Evolutionary conservation across 2,329 filamentous ascomycete species (phyloP), one percentile per base, ranked within the genome.

Genomic region (Sclerotinia sclerotiorum): DNA sequence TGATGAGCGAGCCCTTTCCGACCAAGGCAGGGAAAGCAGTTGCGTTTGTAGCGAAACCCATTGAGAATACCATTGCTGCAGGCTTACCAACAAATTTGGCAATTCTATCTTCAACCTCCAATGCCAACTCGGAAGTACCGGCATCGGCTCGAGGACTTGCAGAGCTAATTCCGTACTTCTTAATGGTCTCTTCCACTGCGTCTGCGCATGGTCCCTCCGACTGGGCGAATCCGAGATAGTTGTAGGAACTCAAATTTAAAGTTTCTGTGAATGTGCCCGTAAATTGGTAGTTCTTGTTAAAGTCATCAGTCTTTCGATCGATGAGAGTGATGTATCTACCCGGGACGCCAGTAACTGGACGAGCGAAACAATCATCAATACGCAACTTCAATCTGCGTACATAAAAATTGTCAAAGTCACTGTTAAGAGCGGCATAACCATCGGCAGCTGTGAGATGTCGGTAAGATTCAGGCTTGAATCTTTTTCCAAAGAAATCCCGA

Each of bases 351-450:
- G 93, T 96, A 39, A 91, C 93, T 17, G 94, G 93, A 62, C 95
- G 88, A 74, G 94, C 91, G 79, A 99, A 99, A 82, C 93, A 97
- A 80, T 99, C 95, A 75, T 98, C 96, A 77, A 99, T 93, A 72
- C 95, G 89, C 83, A 93, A 87, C 84, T 99, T 98, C 77, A 99
- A 81, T 70, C 95, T 87, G 68, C 95, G 88, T 68, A 94, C 92
- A 81, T 99, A 99, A 80, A 99, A 99, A 80, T 94, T 98, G 83
- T 99, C 95, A 78, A 99, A 99, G 80, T 99, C 95, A 76, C 93
- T 96, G 80, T 97, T 98, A 72, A 99, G 85, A 2, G 95, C 93
- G 15, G 94, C 95, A 77, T 97, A 98, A 71, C 95, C 95, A 78
- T 97, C 92, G 73, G 88, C 86, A 49, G 90, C 86, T 78, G 91